Evolutionary conservation across 2,329 filamentous ascomycete genomes (phyloP).

Genomic region (Ceratocystis colombiana): DNA sequence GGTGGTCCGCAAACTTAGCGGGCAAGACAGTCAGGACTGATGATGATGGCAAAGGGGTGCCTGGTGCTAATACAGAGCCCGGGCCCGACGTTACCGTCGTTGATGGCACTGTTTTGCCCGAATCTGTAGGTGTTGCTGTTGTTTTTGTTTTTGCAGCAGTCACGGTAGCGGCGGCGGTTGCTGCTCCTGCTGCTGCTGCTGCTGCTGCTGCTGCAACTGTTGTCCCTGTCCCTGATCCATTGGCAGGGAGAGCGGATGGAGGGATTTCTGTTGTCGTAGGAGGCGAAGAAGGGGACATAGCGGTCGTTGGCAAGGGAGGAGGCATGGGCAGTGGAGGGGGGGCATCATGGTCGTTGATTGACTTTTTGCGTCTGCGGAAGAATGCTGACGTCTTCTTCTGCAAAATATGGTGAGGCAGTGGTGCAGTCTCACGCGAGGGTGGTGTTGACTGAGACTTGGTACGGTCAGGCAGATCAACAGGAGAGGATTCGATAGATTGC

Average conservation of each 20-base stretch:
- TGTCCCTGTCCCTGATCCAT: not conserved
- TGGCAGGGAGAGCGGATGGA: conserved; percentile 17
- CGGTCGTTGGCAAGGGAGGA: conserved; percentile 31
- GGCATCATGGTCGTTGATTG: conserved; percentile 55
- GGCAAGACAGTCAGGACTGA: conserved; percentile 35
- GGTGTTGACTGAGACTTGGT: conserved; percentile 35
- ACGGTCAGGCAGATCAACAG: conserved; percentile 31
- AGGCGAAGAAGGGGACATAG: conserved; percentile 23
- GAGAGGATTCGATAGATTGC: conserved; percentile 27
- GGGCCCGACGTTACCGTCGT: not conserved
- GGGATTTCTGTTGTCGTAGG: conserved; percentile 6
- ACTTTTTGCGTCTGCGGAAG: conserved; percentile 89
- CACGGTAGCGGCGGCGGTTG: not conserved
- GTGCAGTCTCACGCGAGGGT: conserved; percentile 41
- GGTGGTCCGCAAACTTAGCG: conserved; percentile 32
- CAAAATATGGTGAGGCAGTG: conserved; percentile 43
- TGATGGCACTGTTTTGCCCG: not conserved
- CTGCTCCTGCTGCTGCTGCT: not conserved
- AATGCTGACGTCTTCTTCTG: conserved; percentile 92
- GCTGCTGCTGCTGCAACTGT: not conserved
- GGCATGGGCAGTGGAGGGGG: conserved; percentile 50
- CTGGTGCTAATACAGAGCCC: conserved; percentile 1
- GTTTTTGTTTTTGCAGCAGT: not conserved
- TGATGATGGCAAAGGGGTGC: conserved; percentile 27
- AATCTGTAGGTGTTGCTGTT: no score